These are phyloP conservation scores for Russula sp. DNA, from an alignment of 768 basidiomycete species.

Conservation along the genomic window DNA sequence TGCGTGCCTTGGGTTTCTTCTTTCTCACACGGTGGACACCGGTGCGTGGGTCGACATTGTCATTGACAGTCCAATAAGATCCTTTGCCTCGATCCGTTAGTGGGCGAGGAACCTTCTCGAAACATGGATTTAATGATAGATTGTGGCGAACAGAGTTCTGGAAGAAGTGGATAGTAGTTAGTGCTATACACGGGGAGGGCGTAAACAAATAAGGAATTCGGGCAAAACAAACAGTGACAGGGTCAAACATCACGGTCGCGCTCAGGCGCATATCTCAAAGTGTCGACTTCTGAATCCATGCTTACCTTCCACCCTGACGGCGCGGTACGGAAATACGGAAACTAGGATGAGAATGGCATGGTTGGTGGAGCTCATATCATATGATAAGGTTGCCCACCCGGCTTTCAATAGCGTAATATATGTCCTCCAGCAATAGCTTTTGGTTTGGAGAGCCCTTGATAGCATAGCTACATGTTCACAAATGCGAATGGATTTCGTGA, in stretches of 20 bases:
- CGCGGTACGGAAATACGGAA: slow-evolving; percentile 84
- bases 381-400: slow-evolving; percentile 52
- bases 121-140: slow-evolving; percentile 85
- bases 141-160: slow-evolving; percentile 92
- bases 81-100: slow-evolving; percentile 89
- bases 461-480: slow-evolving; percentile 58
- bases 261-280: slow-evolving; percentile 27
- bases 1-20: slow-evolving; percentile 69
- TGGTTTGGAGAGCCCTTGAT: slow-evolving; percentile 90
- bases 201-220: slow-evolving; percentile 35
- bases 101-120: slow-evolving; percentile 88
- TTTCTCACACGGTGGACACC: slow-evolving; percentile 87
- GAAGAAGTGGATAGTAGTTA: slow-evolving; percentile 2
- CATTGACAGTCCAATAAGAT: slow-evolving; percentile 90
- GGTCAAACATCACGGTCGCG: slow-evolving; percentile 57
- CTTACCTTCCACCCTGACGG: slow-evolving; percentile 92
- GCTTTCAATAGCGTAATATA: slow-evolving; percentile 89
- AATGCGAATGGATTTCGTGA: slow-evolving; percentile 13
- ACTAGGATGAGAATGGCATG: slow-evolving; percentile 44
- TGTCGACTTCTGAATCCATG: slow-evolving; percentile 15
- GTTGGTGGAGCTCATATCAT: slow-evolving; percentile 27
- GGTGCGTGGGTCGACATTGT: slow-evolving; percentile 84
- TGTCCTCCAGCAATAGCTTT: slow-evolving; percentile 82
- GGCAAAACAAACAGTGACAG: slow-evolving; percentile 50
- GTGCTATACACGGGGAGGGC: slow-evolving; percentile 7